Evolutionary conservation across 495 filamentous ascomycete genomes (phyloP).

Genomic region (Parathielavia appendiculata): DNA sequence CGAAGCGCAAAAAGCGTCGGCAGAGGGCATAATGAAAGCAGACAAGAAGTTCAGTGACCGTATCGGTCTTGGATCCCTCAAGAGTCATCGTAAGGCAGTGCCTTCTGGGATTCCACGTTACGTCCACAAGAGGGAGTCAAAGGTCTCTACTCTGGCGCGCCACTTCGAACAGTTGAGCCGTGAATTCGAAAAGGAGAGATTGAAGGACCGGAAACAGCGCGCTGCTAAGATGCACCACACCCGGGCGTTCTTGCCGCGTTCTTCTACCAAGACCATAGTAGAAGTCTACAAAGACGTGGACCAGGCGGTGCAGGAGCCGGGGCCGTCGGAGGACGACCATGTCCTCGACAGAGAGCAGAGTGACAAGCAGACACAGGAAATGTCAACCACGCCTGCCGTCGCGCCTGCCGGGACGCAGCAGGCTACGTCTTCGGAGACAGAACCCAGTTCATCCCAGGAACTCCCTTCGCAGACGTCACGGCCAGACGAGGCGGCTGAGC

Average conservation of each 20-base stretch:
- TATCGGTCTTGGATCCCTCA: conserved; percentile 55
- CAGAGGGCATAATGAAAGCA: conserved; percentile 39
- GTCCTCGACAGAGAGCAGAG: conserved; percentile 20
- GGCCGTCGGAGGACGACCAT: conserved; percentile 63
- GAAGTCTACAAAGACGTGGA: conserved; percentile 90
- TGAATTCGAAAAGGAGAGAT: conserved; percentile 92
- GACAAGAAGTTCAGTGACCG: conserved; percentile 73
- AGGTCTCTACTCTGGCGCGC: conserved; percentile 81
- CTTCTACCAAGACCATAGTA: conserved; percentile 91
- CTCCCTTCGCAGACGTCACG: conserved; percentile 24
- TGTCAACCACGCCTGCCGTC: conserved; percentile 27
- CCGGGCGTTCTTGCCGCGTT: conserved; percentile 73
- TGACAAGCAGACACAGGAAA: conserved; percentile 19
- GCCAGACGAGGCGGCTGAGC: conserved; percentile 40
- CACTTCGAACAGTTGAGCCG: conserved; percentile 96
- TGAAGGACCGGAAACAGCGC: conserved; percentile 75
- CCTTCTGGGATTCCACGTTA: conserved; percentile 88
- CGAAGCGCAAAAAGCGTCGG: conserved; percentile 27
- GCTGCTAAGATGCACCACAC: conserved; percentile 75
- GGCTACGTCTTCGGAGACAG: conserved; percentile 29
- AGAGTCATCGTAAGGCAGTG: conserved; percentile 53
- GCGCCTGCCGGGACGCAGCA: conserved; percentile 26
- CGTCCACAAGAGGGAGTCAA: conserved; percentile 61
- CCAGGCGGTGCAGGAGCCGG: conserved; percentile 83
- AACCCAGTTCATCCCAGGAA: conserved; percentile 19